A percentile compares a stretch with the other conserved stretches of the same genome.
phyloP scores from a whole-genome alignment of 2,329 filamentous ascomycete species.

The Diaporthe vexans region DNA sequence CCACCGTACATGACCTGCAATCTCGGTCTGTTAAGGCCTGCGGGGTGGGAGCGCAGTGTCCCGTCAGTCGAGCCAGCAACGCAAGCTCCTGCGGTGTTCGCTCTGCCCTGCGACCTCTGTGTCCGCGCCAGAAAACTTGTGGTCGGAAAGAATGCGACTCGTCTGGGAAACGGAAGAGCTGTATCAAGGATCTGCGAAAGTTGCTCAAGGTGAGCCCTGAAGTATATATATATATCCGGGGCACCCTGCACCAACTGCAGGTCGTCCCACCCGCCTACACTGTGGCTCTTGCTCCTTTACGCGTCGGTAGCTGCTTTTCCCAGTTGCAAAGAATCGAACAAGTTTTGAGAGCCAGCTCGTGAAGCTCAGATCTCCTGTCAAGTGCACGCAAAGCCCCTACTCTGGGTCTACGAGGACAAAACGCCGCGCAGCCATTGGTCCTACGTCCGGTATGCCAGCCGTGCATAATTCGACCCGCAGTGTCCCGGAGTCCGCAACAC shows the following conservation, averaged over 20 bases:
- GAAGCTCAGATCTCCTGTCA: background rate
- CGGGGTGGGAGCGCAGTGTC: background rate
- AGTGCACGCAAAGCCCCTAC: background rate
- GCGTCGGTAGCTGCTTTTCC: slow-evolving; percentile 13
- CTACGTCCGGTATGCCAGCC: slow-evolving; percentile 13
- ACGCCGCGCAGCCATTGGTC: background rate
- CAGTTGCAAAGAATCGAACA: slow-evolving; percentile 7
- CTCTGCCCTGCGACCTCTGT: background rate
- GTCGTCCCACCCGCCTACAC: slow-evolving; percentile 5
- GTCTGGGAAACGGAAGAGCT: background rate
- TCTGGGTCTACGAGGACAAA: background rate
- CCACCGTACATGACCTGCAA: background rate
- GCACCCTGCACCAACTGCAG: background rate
- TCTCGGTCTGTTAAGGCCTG: background rate
- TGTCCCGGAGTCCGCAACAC: background rate
- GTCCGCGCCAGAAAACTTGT: background rate
- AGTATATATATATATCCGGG: background rate
- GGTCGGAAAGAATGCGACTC: background rate
- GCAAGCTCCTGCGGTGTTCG: slow-evolving; percentile 9
- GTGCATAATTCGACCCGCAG: background rate
- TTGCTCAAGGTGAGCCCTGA: background rate
- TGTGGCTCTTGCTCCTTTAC: background rate
- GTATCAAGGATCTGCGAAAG: background rate
- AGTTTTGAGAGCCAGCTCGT: slow-evolving; percentile 8
- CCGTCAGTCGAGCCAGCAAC: background rate